phyloP scores from a whole-genome alignment of 176 grass and related monocot species.

The Musa troglodytarum region DNA sequence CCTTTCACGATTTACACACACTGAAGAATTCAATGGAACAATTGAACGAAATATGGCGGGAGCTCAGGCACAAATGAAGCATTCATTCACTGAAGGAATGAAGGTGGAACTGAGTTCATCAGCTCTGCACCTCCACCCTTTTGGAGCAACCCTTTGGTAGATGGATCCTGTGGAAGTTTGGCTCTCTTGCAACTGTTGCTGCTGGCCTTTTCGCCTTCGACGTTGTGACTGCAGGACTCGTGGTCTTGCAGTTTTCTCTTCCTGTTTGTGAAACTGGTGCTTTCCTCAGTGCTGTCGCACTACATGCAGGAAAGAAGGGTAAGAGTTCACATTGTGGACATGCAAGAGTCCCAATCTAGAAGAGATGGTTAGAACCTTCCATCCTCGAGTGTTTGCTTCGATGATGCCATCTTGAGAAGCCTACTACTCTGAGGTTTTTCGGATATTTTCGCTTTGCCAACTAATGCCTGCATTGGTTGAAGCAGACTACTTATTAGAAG shows the following conservation, averaged over 20 bases:
- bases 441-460: not conserved
- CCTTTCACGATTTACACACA: not conserved
- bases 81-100: too few relatives aligned
- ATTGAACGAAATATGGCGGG: not conserved
- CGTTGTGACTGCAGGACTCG: not conserved
- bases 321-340: not conserved
- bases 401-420: not conserved
- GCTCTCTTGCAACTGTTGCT: slow-evolving; percentile 5
- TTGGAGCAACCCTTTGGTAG: slow-evolving; percentile 13
- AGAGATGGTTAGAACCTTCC: not conserved
- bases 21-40: not conserved
- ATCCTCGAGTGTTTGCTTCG: not conserved
- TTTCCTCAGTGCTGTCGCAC: not conserved
- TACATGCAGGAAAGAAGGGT: not conserved
- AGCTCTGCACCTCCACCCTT: not conserved
- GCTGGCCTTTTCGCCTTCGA: not conserved
- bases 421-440: not conserved
- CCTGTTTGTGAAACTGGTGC: not conserved
- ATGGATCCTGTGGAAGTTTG: slow-evolving; percentile 6
- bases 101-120: not conserved
- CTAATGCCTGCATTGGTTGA: not conserved
- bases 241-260: not conserved
- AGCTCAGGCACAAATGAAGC: too few relatives aligned
- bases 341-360: not conserved
- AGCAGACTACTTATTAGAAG: too few relatives aligned